These are phyloP conservation scores for Candida bentonensis DNA, from an alignment of 805 yeast species.

Conservation along the genomic window DNA sequence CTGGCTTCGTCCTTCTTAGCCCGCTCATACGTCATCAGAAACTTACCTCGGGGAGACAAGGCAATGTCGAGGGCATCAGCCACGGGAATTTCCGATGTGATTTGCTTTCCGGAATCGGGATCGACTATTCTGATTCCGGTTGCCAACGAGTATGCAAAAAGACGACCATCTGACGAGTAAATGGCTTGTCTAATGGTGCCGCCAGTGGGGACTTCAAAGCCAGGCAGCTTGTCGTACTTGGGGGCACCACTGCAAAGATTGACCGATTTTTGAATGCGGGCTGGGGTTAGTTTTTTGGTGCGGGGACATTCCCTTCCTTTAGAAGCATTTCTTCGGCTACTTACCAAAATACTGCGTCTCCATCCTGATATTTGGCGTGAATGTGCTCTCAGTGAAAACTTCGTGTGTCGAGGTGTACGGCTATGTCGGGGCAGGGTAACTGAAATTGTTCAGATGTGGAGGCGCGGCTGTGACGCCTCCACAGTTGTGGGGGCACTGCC, in stretches of 20 bases:
- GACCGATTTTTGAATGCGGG: constrained; percentile 16
- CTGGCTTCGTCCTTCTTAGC: constrained; percentile 57
- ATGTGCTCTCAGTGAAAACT: no score
- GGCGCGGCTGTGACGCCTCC: no score
- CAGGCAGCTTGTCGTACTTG: constrained; percentile 17
- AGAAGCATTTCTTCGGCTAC: background rate
- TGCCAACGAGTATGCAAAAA: constrained; percentile 63
- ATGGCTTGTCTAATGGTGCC: constrained; percentile 47
- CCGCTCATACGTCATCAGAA: constrained; percentile 78
- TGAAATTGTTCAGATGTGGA: no score
- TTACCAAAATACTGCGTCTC: constrained; percentile 4
- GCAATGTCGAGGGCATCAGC: constrained; percentile 66
- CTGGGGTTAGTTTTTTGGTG: background rate
- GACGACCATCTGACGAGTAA: constrained; percentile 55
- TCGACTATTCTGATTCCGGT: constrained; percentile 40
- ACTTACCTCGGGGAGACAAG: constrained; percentile 82
- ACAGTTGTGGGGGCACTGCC: no score
- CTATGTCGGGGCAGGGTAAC: no score
- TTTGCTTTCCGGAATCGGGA: constrained; percentile 34
- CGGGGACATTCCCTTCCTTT: background rate
- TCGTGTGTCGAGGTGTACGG: no score
- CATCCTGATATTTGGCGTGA: background rate
- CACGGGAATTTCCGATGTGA: constrained; percentile 35
- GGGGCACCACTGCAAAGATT: constrained; percentile 16
- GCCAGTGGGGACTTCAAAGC: constrained; percentile 18